Base-by-base conservation (phyloP, 805 yeast genomes). In the Pichia cephalocereana region DNA sequence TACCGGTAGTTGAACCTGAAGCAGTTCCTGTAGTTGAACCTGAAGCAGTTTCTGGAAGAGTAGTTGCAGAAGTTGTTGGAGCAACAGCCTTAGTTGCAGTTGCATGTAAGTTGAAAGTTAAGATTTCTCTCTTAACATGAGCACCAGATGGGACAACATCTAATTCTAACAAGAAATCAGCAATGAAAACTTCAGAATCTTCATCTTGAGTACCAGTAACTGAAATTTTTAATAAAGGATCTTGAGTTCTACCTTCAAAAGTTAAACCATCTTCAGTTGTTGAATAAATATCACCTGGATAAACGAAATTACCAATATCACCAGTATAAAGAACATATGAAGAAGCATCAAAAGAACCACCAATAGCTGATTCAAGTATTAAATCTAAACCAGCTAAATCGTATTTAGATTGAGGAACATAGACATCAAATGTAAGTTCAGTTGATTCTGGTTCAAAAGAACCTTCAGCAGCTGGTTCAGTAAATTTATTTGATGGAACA, bases 41-140 rank as follows among this genome's bases (percentile, higher is more conserved):
- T 23, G 26, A 23, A 23, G 26, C 26, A 7, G 45, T 8, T 5
- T 4, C 5, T 23, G 26, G 5, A 19, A 4, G 4, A 19, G 23
- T 19, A 3, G 23, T 23, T 23, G 26, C 6, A 5, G 26, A 3
- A 23, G 26, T 23, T 5, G 26, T 4, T 23, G 26, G 26, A 23
- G 26, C 6, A 23, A 6, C 26, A 23, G 26, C 26, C 4, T 4
- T 23, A 6, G 26, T 23, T 23, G 26, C 26, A 23, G 12, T 27
- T 43, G 45, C 36, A 15, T 51, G 38, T 26, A 55, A 38, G 18
- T 52, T 52, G 40, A 47, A 57, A 18, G 52, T 45, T 9, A 30
- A 26, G n/a, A 42, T 17, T 11, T 51, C 57, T 50, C 60, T 53
- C 46, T 57, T 57, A 3, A 28, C 46, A 14, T 46, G 27, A 37